Percentiles rank a stretch among this genome's conserved stretches.
These are phyloP conservation scores for Xylariaceae sp. DNA, from an alignment of 2,329 filamentous ascomycete genomes.

Conservation along the genomic window DNA sequence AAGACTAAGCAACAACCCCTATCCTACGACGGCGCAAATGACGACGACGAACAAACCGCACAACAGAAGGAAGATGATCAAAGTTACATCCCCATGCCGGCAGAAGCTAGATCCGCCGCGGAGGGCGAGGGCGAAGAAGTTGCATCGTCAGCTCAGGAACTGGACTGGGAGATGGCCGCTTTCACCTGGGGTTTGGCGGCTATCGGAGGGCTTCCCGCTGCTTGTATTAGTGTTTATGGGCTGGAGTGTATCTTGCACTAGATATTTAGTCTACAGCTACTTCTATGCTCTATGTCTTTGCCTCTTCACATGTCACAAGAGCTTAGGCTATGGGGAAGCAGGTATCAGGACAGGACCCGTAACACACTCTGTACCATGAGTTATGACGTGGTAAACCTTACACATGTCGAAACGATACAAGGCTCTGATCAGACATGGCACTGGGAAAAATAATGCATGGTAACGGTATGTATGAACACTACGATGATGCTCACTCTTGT, in stretches of 20 bases:
- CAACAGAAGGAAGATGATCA: slow-evolving; percentile 25
- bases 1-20: slow-evolving; percentile 18
- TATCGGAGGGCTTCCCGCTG: slow-evolving; percentile 42
- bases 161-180: slow-evolving; percentile 45
- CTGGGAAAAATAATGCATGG: no score
- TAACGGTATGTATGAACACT: no score
- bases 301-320: no score
- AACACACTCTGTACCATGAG: no score
- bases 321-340: no score
- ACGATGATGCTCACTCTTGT: no score
- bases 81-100: slow-evolving; percentile 37
- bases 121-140: slow-evolving; percentile 41
- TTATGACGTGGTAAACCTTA: no score
- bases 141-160: slow-evolving; percentile 35
- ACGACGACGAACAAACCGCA: background rate
- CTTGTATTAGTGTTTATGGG: slow-evolving; percentile 44
- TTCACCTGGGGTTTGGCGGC: slow-evolving; percentile 44
- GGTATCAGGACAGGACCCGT: no score
- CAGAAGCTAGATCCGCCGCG: slow-evolving; percentile 26
- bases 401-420: no score
- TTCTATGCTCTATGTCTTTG: no score
- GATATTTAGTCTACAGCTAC: no score
- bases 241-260: slow-evolving; percentile 44
- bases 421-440: no score
- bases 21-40: background rate